Conservation (phyloP, 2,329 filamentous ascomycete species). For the Ophiocordyceps sinensis region DNA sequence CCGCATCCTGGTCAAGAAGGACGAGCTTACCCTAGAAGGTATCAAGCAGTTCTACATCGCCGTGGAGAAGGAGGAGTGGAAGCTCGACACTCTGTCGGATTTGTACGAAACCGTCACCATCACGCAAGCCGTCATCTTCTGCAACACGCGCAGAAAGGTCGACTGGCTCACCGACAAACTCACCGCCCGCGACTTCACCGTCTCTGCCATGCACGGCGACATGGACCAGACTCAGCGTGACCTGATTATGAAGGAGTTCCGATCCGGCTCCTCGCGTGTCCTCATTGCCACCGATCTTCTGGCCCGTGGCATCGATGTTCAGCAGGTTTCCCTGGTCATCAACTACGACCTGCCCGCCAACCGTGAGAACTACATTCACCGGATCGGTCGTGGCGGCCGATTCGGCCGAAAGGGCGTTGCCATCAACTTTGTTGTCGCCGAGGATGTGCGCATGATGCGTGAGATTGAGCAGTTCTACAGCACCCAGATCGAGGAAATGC, state of each 20-base stretch:
- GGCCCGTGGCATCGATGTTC: constrained; percentile 98
- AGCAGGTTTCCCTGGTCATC: constrained; percentile 99
- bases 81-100: constrained; percentile 96
- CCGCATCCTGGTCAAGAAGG: constrained; percentile 98
- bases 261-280: constrained; percentile 94
- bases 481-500: constrained; percentile 99
- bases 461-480: constrained; percentile 99
- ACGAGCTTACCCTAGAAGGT: constrained; percentile 98
- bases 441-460: constrained; percentile 99
- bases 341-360: constrained; percentile 99
- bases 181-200: constrained; percentile 94
- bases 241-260: constrained; percentile 99
- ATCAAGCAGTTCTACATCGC: constrained; percentile 99
- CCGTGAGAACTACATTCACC: constrained; percentile 99
- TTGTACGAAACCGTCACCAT: constrained; percentile 99
- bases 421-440: constrained; percentile 99
- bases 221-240: constrained; percentile 98
- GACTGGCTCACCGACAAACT: constrained; percentile 99
- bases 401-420: constrained; percentile 99
- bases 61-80: constrained; percentile 99
- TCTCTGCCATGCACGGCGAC: constrained; percentile 99
- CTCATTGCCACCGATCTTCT: constrained; percentile 95
- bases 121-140: constrained; percentile 99
- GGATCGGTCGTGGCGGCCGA: constrained; percentile 97
- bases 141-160: constrained; percentile 99